These are phyloP conservation scores for Carex kokanica DNA, from an alignment of 176 grass and related monocot species.

Conservation along the genomic window DNA sequence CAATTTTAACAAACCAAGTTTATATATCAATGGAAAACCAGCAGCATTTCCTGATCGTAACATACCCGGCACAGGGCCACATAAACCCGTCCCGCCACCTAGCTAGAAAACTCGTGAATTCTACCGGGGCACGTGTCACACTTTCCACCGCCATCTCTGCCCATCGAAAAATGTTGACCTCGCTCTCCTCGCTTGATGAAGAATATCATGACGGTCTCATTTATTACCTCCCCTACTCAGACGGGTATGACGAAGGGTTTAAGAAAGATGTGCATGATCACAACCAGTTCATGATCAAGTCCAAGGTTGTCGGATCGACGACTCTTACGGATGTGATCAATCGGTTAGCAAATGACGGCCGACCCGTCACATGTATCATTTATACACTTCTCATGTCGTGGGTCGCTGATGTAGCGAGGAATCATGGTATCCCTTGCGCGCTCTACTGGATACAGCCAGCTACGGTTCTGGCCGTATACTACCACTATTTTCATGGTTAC, in stretches of 20 bases:
- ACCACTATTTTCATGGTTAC: conserved; percentile 56
- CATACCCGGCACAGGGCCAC: conserved; percentile 39
- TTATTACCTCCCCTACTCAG: conserved; percentile 44
- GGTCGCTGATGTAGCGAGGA: conserved; percentile 27
- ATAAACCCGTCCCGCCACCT: conserved; percentile 48
- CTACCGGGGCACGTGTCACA: conserved; percentile 38
- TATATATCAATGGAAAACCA: conserved; percentile 3
- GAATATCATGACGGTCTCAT: conserved; percentile 38
- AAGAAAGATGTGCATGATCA: neutral
- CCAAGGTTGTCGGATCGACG: neutral
- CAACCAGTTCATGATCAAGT: neutral
- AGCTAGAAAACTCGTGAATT: conserved; percentile 14
- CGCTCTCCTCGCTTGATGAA: conserved; percentile 21
- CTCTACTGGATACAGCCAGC: conserved; percentile 60
- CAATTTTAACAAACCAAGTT: no score
- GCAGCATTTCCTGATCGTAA: conserved; percentile 48
- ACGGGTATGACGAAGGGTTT: conserved; percentile 34
- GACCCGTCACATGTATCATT: conserved; percentile 41
- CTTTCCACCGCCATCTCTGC: conserved; percentile 35
- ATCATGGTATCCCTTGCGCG: conserved; percentile 20
- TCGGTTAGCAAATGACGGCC: conserved; percentile 21
- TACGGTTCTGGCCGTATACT: conserved; percentile 27
- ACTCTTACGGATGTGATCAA: conserved; percentile 11
- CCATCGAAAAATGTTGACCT: conserved; percentile 47
- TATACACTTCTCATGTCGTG: conserved; percentile 8